Evolutionary conservation across 1,284 basidiomycete genomes (phyloP).

Genomic region (Irpex lacteus): DNA sequence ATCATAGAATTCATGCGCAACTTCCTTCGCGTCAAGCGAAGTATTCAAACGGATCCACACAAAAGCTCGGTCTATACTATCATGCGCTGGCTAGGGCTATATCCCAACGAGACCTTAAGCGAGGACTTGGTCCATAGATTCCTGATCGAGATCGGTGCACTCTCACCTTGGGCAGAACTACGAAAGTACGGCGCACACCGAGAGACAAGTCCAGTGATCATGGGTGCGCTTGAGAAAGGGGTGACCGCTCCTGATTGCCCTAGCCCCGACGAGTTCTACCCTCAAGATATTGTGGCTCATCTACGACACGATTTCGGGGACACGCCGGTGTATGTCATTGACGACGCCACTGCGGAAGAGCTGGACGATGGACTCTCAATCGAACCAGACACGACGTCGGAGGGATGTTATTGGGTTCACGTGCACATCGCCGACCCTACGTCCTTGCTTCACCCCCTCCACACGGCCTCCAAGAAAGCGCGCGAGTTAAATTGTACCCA

Average conservation of each 20-base stretch:
- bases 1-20: conserved; percentile 69
- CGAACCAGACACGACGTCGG: conserved; percentile 57
- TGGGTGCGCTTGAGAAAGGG: neutral
- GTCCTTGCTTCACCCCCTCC: conserved; percentile 68
- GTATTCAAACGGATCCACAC: conserved; percentile 67
- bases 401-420: conserved; percentile 78
- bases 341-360: conserved; percentile 81
- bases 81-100: conserved; percentile 54
- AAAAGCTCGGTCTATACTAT: conserved; percentile 52
- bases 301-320: conserved; percentile 86
- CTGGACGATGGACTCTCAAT: conserved; percentile 94
- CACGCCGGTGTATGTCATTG: conserved; percentile 86
- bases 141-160: conserved; percentile 66
- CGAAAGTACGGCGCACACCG: neutral
- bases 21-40: conserved; percentile 57
- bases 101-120: conserved; percentile 32
- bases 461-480: conserved; percentile 59
- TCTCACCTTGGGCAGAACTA: conserved; percentile 73
- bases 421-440: conserved; percentile 95
- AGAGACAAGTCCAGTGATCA: neutral
- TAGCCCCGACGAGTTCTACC: conserved; percentile 58
- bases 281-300: conserved; percentile 55
- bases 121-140: conserved; percentile 32
- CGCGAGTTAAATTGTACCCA: conserved; percentile 45
- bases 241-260: conserved; percentile 19